A percentile compares a stretch with the other conserved stretches of the same genome.
These are phyloP conservation scores for Ammopiptanthus mongolicus DNA, from an alignment of 306 rosid genomes.

Conservation along the genomic window DNA sequence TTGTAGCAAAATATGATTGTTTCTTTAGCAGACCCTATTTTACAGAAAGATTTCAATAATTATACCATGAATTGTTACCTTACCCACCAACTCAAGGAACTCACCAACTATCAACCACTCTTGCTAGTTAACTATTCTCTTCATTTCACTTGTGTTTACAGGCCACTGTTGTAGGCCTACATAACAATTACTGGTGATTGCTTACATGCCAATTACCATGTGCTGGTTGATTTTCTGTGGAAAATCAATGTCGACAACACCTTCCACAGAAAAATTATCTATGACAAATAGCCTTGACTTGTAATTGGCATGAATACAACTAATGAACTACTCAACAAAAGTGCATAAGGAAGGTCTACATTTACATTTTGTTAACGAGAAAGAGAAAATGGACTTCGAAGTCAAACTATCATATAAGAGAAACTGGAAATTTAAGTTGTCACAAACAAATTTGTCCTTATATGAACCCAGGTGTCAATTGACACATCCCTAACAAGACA, in stretches of 20 bases:
- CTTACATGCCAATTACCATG: not conserved
- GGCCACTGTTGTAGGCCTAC: not conserved
- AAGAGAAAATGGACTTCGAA: not conserved
- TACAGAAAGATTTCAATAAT: not conserved
- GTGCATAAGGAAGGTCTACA: not conserved
- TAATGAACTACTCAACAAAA: not conserved
- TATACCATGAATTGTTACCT: not conserved
- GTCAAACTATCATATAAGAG: not conserved
- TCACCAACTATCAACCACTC: not conserved
- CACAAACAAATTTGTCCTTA: not conserved
- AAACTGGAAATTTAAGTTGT: not conserved
- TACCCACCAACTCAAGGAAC: not conserved
- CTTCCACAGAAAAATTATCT: not conserved
- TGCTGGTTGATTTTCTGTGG: not conserved
- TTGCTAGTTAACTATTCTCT: not conserved
- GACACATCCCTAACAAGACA: not conserved
- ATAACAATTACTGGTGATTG: not conserved
- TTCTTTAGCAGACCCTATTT: not conserved
- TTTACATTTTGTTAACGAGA: not conserved
- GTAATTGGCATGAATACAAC: not conserved
- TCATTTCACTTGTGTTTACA: not conserved
- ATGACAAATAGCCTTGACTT: not conserved
- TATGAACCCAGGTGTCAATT: not conserved
- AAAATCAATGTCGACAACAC: not conserved
- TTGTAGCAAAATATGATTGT: not conserved